phyloP scores from a whole-genome alignment of 164 flowering plant species.

The Nymphaea colorata region DNA sequence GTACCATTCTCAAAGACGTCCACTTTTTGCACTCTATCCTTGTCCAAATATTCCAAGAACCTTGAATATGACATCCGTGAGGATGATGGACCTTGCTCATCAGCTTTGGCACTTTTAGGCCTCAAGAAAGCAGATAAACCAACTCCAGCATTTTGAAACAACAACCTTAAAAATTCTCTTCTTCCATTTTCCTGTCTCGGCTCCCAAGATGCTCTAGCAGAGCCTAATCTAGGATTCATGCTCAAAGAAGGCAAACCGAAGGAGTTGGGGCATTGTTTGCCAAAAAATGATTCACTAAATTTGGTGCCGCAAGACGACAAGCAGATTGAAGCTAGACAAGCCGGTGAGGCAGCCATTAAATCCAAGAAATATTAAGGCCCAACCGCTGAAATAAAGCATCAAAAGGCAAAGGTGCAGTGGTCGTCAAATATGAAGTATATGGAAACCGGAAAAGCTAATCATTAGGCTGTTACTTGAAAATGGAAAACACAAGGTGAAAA shows the following conservation, averaged over 20 bases:
- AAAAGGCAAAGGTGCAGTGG: too few species aligned
- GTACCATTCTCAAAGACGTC: conserved; percentile 94
- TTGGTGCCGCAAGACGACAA: conserved; percentile 31
- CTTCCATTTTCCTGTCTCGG: conserved; percentile 47
- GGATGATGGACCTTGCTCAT: conserved; percentile 91
- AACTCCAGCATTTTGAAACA: conserved; percentile 70
- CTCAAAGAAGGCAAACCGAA: conserved; percentile 25
- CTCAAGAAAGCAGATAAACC: conserved; percentile 42
- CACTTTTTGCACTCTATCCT: conserved; percentile 68
- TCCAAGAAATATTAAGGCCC: too few species aligned
- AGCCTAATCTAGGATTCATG: conserved; percentile 16
- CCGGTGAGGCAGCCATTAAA: conserved; percentile 64
- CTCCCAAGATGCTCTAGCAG: conserved; percentile 47
- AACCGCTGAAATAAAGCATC: too few species aligned
- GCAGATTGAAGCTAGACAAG: conserved; percentile 56
- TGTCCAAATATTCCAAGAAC: conserved; percentile 79
- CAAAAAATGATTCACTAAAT: conserved; percentile 22
- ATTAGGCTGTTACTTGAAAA: too few species aligned
- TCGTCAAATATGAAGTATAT: too few species aligned
- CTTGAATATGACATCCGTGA: conserved; percentile 95
- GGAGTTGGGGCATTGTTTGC: conserved; percentile 25
- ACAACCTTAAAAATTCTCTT: conserved; percentile 59
- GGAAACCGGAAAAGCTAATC: too few species aligned
- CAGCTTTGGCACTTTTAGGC: conserved; percentile 46
- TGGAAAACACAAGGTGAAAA: too few species aligned